phyloP scores from a whole-genome alignment of 2,329 filamentous ascomycete genomes.

The Diaporthe vexans region DNA sequence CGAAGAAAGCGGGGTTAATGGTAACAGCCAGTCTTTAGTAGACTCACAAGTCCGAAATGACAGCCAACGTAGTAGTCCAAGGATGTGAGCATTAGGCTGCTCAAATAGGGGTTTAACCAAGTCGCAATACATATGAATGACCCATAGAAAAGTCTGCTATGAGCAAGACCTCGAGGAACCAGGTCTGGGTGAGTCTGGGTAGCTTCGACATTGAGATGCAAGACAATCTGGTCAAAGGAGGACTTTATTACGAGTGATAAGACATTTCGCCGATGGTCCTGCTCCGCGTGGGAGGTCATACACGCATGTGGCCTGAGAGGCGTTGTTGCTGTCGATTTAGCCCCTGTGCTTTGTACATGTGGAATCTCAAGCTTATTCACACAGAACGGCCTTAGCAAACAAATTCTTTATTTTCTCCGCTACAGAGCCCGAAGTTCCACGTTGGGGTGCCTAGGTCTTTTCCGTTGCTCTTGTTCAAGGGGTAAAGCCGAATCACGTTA shows the following conservation, averaged over 20 bases:
- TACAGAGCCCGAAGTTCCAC: slow-evolving; percentile 13
- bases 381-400: neutral
- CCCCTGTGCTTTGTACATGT: slow-evolving; percentile 34
- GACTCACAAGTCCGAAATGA: slow-evolving; percentile 40
- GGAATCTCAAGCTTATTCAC: neutral
- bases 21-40: slow-evolving; percentile 41
- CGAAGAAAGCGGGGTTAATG: slow-evolving; percentile 40
- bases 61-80: slow-evolving; percentile 36
- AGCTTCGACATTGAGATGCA: neutral
- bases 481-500: neutral
- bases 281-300: slow-evolving; percentile 37
- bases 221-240: slow-evolving; percentile 39
- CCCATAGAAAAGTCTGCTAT: too few species aligned
- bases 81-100: too few species aligned
- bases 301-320: slow-evolving; percentile 38
- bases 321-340: slow-evolving; percentile 29
- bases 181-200: too few species aligned
- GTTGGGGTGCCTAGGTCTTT: neutral
- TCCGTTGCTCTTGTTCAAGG: slow-evolving; percentile 1
- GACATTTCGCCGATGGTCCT: slow-evolving; percentile 39
- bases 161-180: too few species aligned
- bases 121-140: too few species aligned
- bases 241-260: slow-evolving; percentile 41
- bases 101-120: too few species aligned
- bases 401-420: neutral